Base-by-base conservation (phyloP, 2,329 filamentous ascomycete species). In the Penicillium thymicola region DNA sequence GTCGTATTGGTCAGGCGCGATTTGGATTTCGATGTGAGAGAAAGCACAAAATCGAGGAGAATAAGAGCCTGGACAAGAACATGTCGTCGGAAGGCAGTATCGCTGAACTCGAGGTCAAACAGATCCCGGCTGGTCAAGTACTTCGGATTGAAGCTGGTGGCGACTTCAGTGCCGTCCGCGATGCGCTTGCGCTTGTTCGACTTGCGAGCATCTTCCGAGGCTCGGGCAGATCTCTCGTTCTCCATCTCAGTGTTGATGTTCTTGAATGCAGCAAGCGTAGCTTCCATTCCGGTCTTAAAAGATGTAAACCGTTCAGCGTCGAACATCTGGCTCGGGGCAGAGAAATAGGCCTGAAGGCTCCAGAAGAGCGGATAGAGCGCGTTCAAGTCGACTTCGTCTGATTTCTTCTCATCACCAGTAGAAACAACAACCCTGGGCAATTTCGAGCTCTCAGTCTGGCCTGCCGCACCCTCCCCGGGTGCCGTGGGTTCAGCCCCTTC, bases 51-150 rank as follows among this genome's bases (percentile, higher is more conserved):
- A 69, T 99, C 93, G 68, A 97, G 85, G 57, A 97, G 82, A 64
- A 99, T 97, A 53, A 97, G 84, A 14, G 92, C 90, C 74, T 99
- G 94, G 2, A 99, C 93, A 37, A 99, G 83, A 51, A 99, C 90
- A 72, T 99, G 92, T 56, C 95, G 85, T 65, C 95, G 85, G 72
- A 99, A 97, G 7, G 93, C 93, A 40, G 96, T 82, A 74, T 99
- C 94, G 72, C 91, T 92, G 60, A 97, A 89, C 82, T 99, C 94
- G 44, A 99, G 84, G 67, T 95, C 91, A 73, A 99, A 99, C 1
- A 99, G 80, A 71, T 99, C 95, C 62, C 89, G 85, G 72, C 92
- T 97, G n/a, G 94, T 99, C 18, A 99, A 82, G 71, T 99, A 99
- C 71, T 97, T 99, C 1, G 95, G 93, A 67, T 99, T 99, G 76